phyloP scores from a whole-genome alignment of 2,329 filamentous ascomycete species.

The Colletotrichum magnum region DNA sequence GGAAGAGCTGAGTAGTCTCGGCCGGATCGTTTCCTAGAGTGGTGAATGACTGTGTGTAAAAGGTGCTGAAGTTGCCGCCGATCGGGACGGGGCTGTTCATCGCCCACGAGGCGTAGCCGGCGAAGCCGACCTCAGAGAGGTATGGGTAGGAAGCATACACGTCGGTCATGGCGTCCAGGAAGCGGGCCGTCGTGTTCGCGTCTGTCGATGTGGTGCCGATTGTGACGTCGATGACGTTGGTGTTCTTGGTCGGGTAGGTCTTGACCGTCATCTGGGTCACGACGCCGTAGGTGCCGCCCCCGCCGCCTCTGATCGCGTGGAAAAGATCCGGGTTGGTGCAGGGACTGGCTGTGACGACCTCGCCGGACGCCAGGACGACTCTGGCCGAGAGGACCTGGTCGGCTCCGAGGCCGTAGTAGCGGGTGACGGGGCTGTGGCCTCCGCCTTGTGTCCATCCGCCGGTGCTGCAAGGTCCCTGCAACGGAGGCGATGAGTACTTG shows the following conservation, averaged over 20 bases:
- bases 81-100: constrained; percentile 12
- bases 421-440: constrained; percentile 64
- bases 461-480: constrained; percentile 47
- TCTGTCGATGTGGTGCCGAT: constrained; percentile 48
- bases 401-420: constrained; percentile 52
- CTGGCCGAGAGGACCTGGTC: constrained; percentile 48
- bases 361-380: constrained; percentile 48
- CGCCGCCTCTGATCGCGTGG: constrained; percentile 49
- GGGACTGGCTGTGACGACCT: constrained; percentile 43
- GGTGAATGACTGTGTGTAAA: constrained; percentile 16
- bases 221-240: constrained; percentile 59
- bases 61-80: constrained; percentile 19
- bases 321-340: constrained; percentile 46
- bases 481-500: constrained; percentile 46
- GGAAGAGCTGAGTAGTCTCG: constrained; percentile 2
- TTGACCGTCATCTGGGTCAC: constrained; percentile 45
- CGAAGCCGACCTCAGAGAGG: constrained; percentile 21
- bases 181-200: constrained; percentile 22
- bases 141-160: constrained; percentile 13
- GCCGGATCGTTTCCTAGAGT: constrained; percentile 9
- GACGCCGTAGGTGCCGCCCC: constrained; percentile 50
- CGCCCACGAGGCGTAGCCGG: constrained; percentile 33
- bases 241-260: constrained; percentile 47
- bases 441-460: constrained; percentile 70
- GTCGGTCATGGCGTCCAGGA: constrained; percentile 20